Base-by-base conservation (phyloP, 495 filamentous ascomycete genomes). In the Aspergillus haitiensis region DNA sequence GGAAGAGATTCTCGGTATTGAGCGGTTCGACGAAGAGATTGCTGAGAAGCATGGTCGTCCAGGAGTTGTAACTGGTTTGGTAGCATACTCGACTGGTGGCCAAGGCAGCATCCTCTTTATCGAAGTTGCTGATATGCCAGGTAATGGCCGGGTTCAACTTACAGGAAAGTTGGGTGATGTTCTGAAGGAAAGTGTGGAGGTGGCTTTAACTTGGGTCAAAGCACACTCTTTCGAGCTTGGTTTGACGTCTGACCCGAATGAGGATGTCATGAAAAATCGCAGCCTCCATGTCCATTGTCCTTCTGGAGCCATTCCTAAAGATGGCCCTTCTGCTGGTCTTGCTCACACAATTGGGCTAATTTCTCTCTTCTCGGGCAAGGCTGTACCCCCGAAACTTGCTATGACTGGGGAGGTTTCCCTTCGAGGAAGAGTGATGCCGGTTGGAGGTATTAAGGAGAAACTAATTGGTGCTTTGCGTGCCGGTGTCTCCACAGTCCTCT, bases 381-480 rank as follows among this genome's bases (percentile, higher is more conserved):
- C 89, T 34, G 93, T 99, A 3, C 90, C 95, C 34, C 91, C 94
- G 7, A 91, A 89, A 32, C 85, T 98, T 66, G 94, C 94, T 47
- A 99, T 99, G 94, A 99, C 94, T 21, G 95, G 94, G 21, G 94
- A 99, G 72, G 85, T 98, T 42, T 89, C 88, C 61, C 82, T 99
- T 35, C 82, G 95, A 13, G 94, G 94, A 11, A 84, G 91, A 60
- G 88, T 99, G 52, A 85, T 87, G 77, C 89, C 91, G 9, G 93
- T 96, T 56, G 94, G 94, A 18, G 94, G 95, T 21, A 98, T 98
- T 75, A 97, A 97, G 80, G 94, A 99, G 84, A 99, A 99, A 72
- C 78, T 98, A 33, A 98, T 99, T 69, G 94, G 94, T 11, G 95
- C 94, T 32, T 75, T 93, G 63, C 86, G 93, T 60, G 95, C 94